Evolutionary conservation across 1,139 yeast genomes (phyloP), one percentile per base, ranked within the genome.

Genomic region (Torulaspora pretoriensis): DNA sequence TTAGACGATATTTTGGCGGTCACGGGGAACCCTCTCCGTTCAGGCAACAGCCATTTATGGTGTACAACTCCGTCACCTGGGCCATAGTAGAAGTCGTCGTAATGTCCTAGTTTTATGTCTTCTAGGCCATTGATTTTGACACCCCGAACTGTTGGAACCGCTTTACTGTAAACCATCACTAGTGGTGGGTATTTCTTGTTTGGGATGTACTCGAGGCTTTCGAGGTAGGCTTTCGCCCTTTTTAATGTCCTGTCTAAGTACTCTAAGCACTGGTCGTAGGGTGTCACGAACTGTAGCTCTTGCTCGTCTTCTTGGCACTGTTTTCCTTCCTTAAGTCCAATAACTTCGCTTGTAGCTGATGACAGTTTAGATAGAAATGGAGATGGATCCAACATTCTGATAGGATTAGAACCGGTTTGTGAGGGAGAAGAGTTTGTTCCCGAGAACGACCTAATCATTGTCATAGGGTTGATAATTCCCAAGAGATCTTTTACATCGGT

Each of bases 1-100:
- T 70, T 73, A 42, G 84, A 75, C 1, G 81, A 72, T 45, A 85
- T 72, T 57, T 81, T 83, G 7, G 86, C 90, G 13, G 76, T 86
- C 2, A 85, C 77, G 0, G 74, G 68, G 59, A 83, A 88, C 0
- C 94, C 94, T 52, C 73, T 72, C 23, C 70, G 67, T 56, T 83
- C 84, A 0, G 97, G 96, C 79, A 88, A 77, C 33, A 86, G 66
- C 82, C 90, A 83, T 51, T 78, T 78, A 55, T 83, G 87, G 64
- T 86, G 88, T 1, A 88, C 85, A 12, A 89, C 96, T 27, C 97
- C 97, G 60, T 89, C 97, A 6, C 97, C 97, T 8, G 89, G 89
- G 0, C 95, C 96, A 61, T 86, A 88, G 55, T 75, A 78, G 55
- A 87, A 83, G 54, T 85, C 82, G 52, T 77, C 80, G 64, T 85